A percentile compares a stretch with the other conserved stretches of the same genome.
These are phyloP conservation scores for Dysphania ambrosioides DNA, from an alignment of 148 eudicot species.

Conservation along the genomic window DNA sequence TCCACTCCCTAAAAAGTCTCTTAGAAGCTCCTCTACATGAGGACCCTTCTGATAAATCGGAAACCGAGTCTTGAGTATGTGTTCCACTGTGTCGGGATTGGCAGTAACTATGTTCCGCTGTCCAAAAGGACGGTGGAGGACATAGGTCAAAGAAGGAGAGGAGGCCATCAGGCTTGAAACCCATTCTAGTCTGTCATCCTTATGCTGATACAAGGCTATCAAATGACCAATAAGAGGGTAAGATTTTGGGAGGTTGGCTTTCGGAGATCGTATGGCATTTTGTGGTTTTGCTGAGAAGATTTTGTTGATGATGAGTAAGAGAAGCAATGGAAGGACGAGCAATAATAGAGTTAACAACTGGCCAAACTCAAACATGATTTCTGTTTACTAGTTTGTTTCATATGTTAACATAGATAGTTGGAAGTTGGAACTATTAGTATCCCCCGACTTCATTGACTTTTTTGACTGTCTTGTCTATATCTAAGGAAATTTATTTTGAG, in stretches of 20 bases:
- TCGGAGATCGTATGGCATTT: not conserved
- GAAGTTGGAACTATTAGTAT: too few relatives aligned
- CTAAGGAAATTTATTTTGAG: too few relatives aligned
- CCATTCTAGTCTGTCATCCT: constrained; percentile 20
- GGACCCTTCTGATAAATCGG: constrained; percentile 37
- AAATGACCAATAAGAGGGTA: constrained; percentile 30
- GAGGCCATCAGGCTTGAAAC: constrained; percentile 17
- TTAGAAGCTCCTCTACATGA: not conserved
- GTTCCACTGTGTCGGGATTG: constrained; percentile 21
- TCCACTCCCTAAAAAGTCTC: constrained; percentile 45
- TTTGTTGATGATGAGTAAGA: not conserved
- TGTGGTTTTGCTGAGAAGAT: not conserved
- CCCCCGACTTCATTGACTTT: too few relatives aligned
- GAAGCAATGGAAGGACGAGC: constrained; percentile 14
- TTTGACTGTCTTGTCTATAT: too few relatives aligned
- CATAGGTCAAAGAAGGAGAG: constrained; percentile 24
- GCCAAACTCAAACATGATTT: constrained; percentile 6
- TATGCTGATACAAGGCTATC: constrained; percentile 19
- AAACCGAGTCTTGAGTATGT: constrained; percentile 27
- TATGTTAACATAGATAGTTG: too few relatives aligned
- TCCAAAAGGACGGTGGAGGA: constrained; percentile 18
- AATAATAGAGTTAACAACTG: constrained; percentile 6
- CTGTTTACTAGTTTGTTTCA: not conserved
- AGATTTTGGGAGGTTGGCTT: constrained; percentile 8
- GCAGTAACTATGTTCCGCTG: not conserved